Evolutionary conservation across 345 rosid species (phyloP), one percentile per base, ranked within the genome.

Genomic region (Noccaea bulbosa): DNA sequence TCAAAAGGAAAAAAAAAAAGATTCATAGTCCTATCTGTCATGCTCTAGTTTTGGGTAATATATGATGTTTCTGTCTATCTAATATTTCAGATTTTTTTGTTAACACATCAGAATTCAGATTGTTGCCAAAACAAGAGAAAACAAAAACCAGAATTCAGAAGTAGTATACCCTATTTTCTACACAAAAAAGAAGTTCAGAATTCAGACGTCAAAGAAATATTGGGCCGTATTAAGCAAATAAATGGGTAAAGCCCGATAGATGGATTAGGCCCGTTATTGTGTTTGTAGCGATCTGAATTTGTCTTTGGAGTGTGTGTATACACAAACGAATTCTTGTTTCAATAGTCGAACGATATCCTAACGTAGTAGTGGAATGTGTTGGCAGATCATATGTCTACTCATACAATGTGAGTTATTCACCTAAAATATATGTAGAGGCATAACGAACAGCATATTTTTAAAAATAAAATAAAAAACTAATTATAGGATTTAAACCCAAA

Each of bases 401-500:
- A n/a, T 10, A 8, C n/a, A n/a, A n/a, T 14, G 22, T 49, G 17
- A 47, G 40, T 63, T 32, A 14, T 44, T 61, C 43, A 44, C 56
- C 56, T 12, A 22, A n/a, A 63, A 51, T 27, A 27, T 27, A 1
- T 39, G 11, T 14, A 15, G 32, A 50, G 14, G 27, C 30, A 14
- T 40, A 52, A 52, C 61, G 12, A 51, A 38, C 22, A 38, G 24
- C 22, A 65, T n/a, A 34, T 34, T 20, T 20, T 20, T 20, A 20
- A n/a, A n/a, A n/a, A n/a, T n/a, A n/a, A 4, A 32, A 14, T 8
- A 4, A 43, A n/a, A 8, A 33, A 22, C 75, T 62, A 75, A 62
- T 62, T 61, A 62, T 75, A 62, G 79, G 67, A 68, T 54, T 55
- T 9, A 62, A 62, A 54, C 6, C 22, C 6, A 1, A 61, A 52